These are phyloP conservation scores for Rosa rugosa DNA, from an alignment of 306 rosid species.

Conservation along the genomic window DNA sequence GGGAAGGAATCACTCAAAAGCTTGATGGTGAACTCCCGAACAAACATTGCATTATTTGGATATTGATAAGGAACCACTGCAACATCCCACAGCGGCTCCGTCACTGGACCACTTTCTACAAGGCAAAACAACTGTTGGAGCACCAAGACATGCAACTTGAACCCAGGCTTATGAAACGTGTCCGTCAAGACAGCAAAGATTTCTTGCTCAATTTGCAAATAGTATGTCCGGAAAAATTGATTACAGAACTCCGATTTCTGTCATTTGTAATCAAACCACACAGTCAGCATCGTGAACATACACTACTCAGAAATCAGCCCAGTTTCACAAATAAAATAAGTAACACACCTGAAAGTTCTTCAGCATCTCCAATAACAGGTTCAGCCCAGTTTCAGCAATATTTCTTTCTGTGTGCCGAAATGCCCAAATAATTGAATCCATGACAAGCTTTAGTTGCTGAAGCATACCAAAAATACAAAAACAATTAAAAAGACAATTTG, in stretches of 20 bases:
- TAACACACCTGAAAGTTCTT: constrained; percentile 80
- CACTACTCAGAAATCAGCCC: not conserved
- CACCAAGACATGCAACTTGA: constrained; percentile 96
- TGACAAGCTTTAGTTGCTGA: constrained; percentile 97
- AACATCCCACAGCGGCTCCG: constrained; percentile 93
- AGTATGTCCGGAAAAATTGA: constrained; percentile 84
- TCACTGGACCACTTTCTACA: constrained; percentile 83
- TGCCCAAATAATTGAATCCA: constrained; percentile 99
- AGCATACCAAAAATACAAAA: not conserved
- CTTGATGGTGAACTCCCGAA: constrained; percentile 85
- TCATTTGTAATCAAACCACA: constrained; percentile 12
- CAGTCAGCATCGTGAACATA: constrained; percentile 15
- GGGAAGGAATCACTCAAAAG: constrained; percentile 92
- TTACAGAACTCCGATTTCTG: constrained; percentile 93
- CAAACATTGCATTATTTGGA: constrained; percentile 68
- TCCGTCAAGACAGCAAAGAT: constrained; percentile 92
- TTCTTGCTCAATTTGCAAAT: constrained; percentile 82
- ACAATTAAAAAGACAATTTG: not conserved
- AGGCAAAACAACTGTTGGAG: constrained; percentile 94
- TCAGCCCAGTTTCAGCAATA: constrained; percentile 92
- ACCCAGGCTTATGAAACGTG: constrained; percentile 97
- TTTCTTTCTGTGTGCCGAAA: constrained; percentile 97
- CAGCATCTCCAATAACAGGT: constrained; percentile 74
- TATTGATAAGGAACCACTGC: constrained; percentile 57
- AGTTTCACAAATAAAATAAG: not conserved